These are phyloP conservation scores for Didymellaceae sp. DNA, from an alignment of 2,329 filamentous ascomycete species.

Conservation along the genomic window DNA sequence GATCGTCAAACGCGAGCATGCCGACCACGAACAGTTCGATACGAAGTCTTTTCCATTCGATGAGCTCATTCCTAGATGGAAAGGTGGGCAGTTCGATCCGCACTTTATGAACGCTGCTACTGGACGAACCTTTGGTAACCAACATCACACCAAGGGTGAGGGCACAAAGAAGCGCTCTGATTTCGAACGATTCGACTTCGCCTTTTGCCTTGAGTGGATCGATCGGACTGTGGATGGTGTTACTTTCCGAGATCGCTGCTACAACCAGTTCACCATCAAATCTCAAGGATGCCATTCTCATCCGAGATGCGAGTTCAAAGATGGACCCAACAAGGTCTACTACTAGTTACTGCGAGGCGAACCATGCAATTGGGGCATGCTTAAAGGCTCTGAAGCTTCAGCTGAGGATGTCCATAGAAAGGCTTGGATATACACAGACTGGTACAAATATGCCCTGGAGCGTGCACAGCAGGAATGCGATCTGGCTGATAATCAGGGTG, in stretches of 20 bases:
- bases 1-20: not conserved
- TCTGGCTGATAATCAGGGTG: not conserved
- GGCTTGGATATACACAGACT: not conserved
- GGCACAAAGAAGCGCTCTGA: not conserved
- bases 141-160: not conserved
- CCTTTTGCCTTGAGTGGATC: conserved; percentile 14
- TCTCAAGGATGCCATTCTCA: conserved; percentile 9
- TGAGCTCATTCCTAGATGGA: not conserved
- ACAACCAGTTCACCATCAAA: conserved; percentile 6
- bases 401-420: not conserved
- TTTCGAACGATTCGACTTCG: conserved; percentile 2
- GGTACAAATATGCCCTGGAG: not conserved
- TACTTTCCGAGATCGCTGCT: conserved; percentile 2
- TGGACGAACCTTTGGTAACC: not conserved
- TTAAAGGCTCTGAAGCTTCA: conserved; percentile 1
- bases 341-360: not conserved
- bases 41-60: not conserved
- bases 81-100: not conserved
- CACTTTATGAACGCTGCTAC: not conserved
- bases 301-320: conserved; percentile 3
- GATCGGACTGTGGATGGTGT: not conserved
- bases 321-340: conserved; percentile 18
- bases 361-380: conserved; percentile 11
- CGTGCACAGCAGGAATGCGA: not conserved
- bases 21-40: not conserved